phyloP scores from a whole-genome alignment of 148 eudicot genomes.

The Diospyros lotus region DNA sequence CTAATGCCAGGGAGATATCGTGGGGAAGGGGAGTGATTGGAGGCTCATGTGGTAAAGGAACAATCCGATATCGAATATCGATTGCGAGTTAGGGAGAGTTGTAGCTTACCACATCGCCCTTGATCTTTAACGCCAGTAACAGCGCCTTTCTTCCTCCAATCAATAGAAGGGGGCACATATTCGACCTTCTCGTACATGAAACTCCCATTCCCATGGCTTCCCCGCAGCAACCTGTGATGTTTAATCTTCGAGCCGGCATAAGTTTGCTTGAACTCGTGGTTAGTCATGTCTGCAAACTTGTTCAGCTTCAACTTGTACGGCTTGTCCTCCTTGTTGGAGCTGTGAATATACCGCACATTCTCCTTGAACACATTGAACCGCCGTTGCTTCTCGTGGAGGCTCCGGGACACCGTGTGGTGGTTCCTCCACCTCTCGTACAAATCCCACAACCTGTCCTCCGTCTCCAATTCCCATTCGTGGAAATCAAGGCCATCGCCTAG shows the following conservation, averaged over 20 bases:
- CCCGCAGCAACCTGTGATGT: slow-evolving; percentile 65
- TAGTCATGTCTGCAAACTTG: slow-evolving; percentile 87
- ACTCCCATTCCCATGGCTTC: slow-evolving; percentile 20
- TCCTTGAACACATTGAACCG: slow-evolving; percentile 86
- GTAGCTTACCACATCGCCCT: slow-evolving; percentile 73
- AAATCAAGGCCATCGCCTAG: slow-evolving; percentile 52
- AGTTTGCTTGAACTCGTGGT: slow-evolving; percentile 57
- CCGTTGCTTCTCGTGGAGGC: slow-evolving; percentile 64
- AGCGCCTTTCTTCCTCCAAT: slow-evolving; percentile 87
- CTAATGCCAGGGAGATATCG: too few relatives aligned
- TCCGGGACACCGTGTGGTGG: slow-evolving; percentile 77
- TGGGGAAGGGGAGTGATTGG: too few relatives aligned
- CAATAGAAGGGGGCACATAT: slow-evolving; percentile 53
- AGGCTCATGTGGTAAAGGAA: neutral
- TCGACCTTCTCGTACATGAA: slow-evolving; percentile 65
- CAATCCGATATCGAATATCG: neutral
- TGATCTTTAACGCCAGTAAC: slow-evolving; percentile 75
- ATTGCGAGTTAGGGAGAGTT: neutral
- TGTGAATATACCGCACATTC: slow-evolving; percentile 60
- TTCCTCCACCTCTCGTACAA: slow-evolving; percentile 94
- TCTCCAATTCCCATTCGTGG: slow-evolving; percentile 68
- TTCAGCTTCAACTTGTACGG: slow-evolving; percentile 85
- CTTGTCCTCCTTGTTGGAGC: slow-evolving; percentile 63
- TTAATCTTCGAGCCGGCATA: slow-evolving; percentile 65
- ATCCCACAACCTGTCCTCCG: slow-evolving; percentile 76